phyloP scores from a whole-genome alignment of 106 monocot genomes.

The Platanthera zijinensis region DNA sequence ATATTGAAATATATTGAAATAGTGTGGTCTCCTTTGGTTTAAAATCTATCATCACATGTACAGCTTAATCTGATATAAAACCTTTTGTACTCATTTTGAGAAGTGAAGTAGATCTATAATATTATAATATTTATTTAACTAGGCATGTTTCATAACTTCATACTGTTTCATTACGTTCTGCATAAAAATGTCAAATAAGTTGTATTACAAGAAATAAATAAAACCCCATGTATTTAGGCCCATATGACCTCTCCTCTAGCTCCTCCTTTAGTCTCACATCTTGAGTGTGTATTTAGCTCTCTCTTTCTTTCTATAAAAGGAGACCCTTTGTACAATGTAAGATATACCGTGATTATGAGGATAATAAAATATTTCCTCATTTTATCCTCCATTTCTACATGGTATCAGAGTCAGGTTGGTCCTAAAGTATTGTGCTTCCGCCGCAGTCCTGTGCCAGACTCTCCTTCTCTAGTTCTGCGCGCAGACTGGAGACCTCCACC shows the following conservation, averaged over 20 bases:
- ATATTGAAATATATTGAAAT: not conserved
- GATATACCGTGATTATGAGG: too few relatives aligned
- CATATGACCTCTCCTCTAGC: not conserved
- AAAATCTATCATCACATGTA: not conserved
- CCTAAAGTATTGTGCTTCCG: too few relatives aligned
- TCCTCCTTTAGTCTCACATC: too few relatives aligned
- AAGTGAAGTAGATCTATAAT: not conserved
- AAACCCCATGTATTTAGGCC: not conserved
- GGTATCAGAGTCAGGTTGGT: too few relatives aligned
- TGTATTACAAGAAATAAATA: not conserved
- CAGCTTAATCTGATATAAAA: not conserved
- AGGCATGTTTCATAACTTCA: not conserved
- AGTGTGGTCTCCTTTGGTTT: not conserved
- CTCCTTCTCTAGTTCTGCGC: too few relatives aligned
- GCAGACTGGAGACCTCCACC: too few relatives aligned
- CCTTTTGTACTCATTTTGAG: not conserved
- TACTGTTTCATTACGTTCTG: not conserved
- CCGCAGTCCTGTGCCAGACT: too few relatives aligned
- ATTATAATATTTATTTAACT: not conserved
- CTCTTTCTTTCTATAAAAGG: too few relatives aligned
- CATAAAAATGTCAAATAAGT: not conserved
- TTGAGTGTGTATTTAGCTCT: too few relatives aligned
- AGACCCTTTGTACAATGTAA: too few relatives aligned
- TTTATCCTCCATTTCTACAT: too few relatives aligned
- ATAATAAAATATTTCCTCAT: too few relatives aligned